Evolutionary conservation across 805 yeast species (phyloP), one percentile per base, ranked within the genome.

Genomic region (Ogataea saltuana): DNA sequence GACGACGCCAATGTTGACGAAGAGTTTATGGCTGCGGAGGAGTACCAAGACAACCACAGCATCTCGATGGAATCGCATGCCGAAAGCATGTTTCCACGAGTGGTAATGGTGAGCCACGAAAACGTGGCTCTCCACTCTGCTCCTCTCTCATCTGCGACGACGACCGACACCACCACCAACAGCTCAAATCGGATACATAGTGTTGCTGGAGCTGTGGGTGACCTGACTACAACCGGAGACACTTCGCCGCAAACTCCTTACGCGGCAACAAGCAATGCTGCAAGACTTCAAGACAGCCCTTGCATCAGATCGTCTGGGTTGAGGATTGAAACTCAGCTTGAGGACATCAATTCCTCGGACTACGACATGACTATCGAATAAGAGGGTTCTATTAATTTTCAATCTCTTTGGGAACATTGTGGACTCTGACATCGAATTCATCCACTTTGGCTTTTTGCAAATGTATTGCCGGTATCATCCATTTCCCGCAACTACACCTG

Each of bases 401-500:
- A 8, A 18, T 12, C n/a, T 25, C n/a, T 6, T 10, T 25, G 28
- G 12, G 13, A 11, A 11, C 28, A 16, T 11, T 17, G 9, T 15
- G 11, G 16, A 44, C 37, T 17, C 31, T 21, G 4, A 11, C 19
- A 31, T 53, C 62, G 40, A 81, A 71, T 46, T 79, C 78, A 60
- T 91, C 97, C 4, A 88, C 91, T 60, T 87, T 86, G 6, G 89
- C 84, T 21, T 81, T 71, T 61, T 83, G 89, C 42, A 93, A 64
- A 61, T 86, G 88, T 46, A 93, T 75, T 1, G 95, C 95, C 0
- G 99, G 99, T 8, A 88, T 76, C 73, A 91, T 83, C 99, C 99
- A 93, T 55, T 79, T 80, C 2, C 97, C 97, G 64, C 99, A 93
- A 45, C 93, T 80, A 63, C 99, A 93, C 55, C 95, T 70, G 2